A percentile compares a stretch with the other conserved stretches of the same genome.
Evolutionary conservation across 768 basidiomycete genomes (phyloP).

Genomic region (Exidia glandulosa): DNA sequence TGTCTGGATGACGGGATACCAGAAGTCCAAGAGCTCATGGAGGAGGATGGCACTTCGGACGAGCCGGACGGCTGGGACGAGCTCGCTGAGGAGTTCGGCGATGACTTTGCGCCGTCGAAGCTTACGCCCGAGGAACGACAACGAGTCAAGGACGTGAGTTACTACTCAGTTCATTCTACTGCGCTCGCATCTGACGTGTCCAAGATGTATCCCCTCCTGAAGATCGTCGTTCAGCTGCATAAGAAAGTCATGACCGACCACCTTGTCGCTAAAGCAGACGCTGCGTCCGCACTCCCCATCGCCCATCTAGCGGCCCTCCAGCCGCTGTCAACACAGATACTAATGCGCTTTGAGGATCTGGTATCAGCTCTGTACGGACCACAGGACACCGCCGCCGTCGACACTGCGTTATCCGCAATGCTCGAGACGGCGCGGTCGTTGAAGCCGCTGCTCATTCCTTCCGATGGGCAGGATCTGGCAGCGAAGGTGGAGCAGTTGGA

Average conservation of each 20-base stretch:
- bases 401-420: conserved; percentile 28
- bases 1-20: conserved; percentile 49
- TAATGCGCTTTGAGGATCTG: conserved; percentile 52
- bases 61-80: conserved; percentile 56
- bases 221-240: conserved; percentile 50
- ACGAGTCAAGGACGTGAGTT: conserved; percentile 20
- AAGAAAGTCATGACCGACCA: conserved; percentile 42
- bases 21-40: conserved; percentile 48
- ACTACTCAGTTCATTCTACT: too few relatives aligned
- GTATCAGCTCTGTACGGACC: conserved; percentile 56
- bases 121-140: conserved; percentile 41
- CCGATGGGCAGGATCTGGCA: conserved; percentile 14
- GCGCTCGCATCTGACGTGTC: too few relatives aligned
- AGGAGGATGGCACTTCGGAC: conserved; percentile 25
- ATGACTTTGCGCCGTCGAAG: conserved; percentile 11
- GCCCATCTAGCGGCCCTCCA: conserved; percentile 41
- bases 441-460: conserved; percentile 12
- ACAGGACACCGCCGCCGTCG: conserved; percentile 37
- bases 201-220: conserved; percentile 51
- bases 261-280: conserved; percentile 23
- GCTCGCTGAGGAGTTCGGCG: conserved; percentile 38
- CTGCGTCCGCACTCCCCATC: conserved; percentile 15
- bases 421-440: conserved; percentile 18
- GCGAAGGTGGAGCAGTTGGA: conserved; percentile 15
- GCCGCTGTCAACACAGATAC: conserved; percentile 36